Evolutionary conservation across 768 basidiomycete genomes (phyloP).

Genomic region (Agrocybe chaxingu): DNA sequence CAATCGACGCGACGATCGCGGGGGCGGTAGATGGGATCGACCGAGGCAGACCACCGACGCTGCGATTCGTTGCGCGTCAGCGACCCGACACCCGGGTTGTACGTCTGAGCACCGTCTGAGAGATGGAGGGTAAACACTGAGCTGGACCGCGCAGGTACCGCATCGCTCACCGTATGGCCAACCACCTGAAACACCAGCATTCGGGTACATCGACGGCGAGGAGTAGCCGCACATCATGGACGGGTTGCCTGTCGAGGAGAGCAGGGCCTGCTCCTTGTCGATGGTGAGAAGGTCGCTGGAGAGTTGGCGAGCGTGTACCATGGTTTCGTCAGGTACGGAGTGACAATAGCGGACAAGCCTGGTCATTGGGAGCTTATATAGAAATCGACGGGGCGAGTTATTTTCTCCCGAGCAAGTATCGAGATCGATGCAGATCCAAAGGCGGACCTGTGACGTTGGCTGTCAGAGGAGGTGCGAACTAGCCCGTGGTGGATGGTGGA

Average conservation of each 20-base stretch:
- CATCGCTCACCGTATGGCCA: conserved; percentile 19
- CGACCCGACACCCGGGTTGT: neutral
- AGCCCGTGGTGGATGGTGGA: conserved; percentile 12
- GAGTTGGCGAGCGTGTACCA: conserved; percentile 19
- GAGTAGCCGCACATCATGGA: conserved; percentile 15
- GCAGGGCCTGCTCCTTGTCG: conserved; percentile 9
- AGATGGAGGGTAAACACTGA: neutral
- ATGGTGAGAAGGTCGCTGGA: conserved; percentile 10
- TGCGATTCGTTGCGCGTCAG: neutral
- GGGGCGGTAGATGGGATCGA: no score
- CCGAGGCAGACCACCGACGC: no score
- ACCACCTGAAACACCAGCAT: conserved; percentile 10
- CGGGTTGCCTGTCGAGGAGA: conserved; percentile 1
- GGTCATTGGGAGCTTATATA: conserved; percentile 19
- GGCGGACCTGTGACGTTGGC: conserved; percentile 16
- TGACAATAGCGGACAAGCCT: conserved; percentile 1
- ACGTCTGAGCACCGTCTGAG: no score
- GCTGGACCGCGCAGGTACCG: neutral
- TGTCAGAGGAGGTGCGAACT: conserved; percentile 15
- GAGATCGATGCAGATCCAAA: conserved; percentile 19
- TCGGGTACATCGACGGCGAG: conserved; percentile 12
- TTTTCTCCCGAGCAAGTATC: conserved; percentile 14
- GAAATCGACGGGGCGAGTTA: conserved; percentile 14
- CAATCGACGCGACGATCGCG: no score
- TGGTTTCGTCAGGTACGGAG: conserved; percentile 15